Percentiles rank a stretch among this genome's conserved stretches.
phyloP scores from a whole-genome alignment of 2,329 filamentous ascomycete genomes.

The Ceratocystis colombiana region DNA sequence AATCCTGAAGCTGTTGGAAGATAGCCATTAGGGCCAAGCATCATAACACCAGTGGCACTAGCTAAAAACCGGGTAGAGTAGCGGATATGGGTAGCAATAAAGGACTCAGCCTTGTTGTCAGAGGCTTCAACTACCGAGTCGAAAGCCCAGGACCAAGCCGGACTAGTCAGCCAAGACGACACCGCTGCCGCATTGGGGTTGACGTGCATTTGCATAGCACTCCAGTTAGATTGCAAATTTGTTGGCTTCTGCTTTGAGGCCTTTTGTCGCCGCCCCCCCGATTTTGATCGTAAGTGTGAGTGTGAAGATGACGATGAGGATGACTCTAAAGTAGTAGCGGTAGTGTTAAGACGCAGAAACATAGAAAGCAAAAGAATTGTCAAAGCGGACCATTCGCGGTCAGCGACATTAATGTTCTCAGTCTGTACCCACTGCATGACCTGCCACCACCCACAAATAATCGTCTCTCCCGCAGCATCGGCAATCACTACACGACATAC shows the following conservation, averaged over 20 bases:
- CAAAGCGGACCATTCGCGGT: constrained; percentile 60
- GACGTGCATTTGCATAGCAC: constrained; percentile 39
- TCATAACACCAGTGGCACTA: constrained; percentile 47
- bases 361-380: constrained; percentile 54
- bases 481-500: constrained; percentile 56
- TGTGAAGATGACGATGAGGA: not conserved
- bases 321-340: constrained; percentile 28
- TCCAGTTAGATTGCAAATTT: constrained; percentile 35
- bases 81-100: constrained; percentile 44
- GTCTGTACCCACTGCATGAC: constrained; percentile 56
- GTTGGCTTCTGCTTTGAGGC: constrained; percentile 25
- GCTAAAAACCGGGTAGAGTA: constrained; percentile 56
- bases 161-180: constrained; percentile 50
- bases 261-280: constrained; percentile 32
- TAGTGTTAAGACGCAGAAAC: constrained; percentile 46
- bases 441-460: constrained; percentile 65
- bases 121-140: constrained; percentile 39
- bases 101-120: constrained; percentile 31
- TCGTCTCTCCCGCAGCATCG: constrained; percentile 46
- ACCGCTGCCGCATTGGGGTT: constrained; percentile 41
- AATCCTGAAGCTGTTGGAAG: constrained; percentile 51
- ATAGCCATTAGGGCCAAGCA: constrained; percentile 47
- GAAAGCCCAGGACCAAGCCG: constrained; percentile 62
- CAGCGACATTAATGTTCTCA: constrained; percentile 39
- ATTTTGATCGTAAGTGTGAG: not conserved